A percentile compares a stretch with the other conserved stretches of the same genome.
Evolutionary conservation across 768 basidiomycete genomes (phyloP).

Genomic region (Pulveroboletus sp.): DNA sequence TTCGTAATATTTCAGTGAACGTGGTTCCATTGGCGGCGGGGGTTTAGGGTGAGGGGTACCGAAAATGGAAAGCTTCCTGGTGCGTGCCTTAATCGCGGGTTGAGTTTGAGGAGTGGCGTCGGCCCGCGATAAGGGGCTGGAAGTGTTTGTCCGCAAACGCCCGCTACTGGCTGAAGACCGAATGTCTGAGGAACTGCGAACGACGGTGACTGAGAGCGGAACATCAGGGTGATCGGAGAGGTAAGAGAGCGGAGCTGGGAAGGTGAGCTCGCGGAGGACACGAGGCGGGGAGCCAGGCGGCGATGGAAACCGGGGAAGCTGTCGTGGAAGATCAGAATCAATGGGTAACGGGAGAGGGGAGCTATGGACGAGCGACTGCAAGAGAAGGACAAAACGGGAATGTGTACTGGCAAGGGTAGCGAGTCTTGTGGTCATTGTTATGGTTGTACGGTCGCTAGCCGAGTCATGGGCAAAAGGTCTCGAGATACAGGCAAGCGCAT

Average conservation of each 20-base stretch:
- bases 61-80: slow-evolving; percentile 36
- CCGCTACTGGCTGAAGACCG: slow-evolving; percentile 1
- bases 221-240: slow-evolving; percentile 17
- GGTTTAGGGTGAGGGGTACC: slow-evolving; percentile 31
- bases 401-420: slow-evolving; percentile 54
- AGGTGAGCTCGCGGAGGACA: slow-evolving; percentile 53
- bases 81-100: slow-evolving; percentile 11
- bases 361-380: slow-evolving; percentile 70
- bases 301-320: slow-evolving; percentile 13
- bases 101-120: slow-evolving; percentile 4
- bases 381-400: slow-evolving; percentile 67
- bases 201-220: slow-evolving; percentile 6
- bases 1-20: slow-evolving; percentile 42
- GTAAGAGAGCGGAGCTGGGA: slow-evolving; percentile 70
- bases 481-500: slow-evolving; percentile 53
- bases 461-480: slow-evolving; percentile 27
- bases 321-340: slow-evolving; percentile 40
- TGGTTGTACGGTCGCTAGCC: slow-evolving; percentile 24
- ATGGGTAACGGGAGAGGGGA: slow-evolving; percentile 43
- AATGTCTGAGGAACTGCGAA: slow-evolving; percentile 1
- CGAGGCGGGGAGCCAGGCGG: slow-evolving; percentile 25
- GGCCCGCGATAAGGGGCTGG: slow-evolving; percentile 24
- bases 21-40: slow-evolving; percentile 45
- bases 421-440: slow-evolving; percentile 33
- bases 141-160: slow-evolving; percentile 4